A percentile compares a stretch with the other conserved stretches of the same genome.
phyloP scores from a whole-genome alignment of 495 filamentous ascomycete genomes.

The Talaromyces liani region DNA sequence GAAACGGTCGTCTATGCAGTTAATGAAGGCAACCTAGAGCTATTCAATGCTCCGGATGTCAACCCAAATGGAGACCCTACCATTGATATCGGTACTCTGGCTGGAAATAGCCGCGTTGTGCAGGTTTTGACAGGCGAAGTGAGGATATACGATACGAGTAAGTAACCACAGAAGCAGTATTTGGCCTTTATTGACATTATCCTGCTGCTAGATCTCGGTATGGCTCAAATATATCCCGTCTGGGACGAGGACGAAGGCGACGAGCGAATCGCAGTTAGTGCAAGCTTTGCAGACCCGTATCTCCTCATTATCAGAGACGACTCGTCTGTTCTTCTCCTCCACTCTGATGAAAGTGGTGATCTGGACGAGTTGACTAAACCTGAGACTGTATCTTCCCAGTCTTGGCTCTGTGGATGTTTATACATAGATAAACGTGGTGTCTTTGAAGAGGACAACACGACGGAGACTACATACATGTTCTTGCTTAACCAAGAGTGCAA shows the following conservation, averaged over 20 bases:
- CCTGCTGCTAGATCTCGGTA: constrained; percentile 58
- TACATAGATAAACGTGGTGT: constrained; percentile 58
- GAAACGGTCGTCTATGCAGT: constrained; percentile 31
- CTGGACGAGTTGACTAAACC: constrained; percentile 54
- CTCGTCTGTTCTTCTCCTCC: constrained; percentile 63
- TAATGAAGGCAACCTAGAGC: constrained; percentile 21
- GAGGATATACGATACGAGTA: constrained; percentile 79
- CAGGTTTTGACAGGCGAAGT: constrained; percentile 81
- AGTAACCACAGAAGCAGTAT: constrained; percentile 20
- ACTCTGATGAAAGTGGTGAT: constrained; percentile 71
- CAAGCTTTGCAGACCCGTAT: constrained; percentile 84
- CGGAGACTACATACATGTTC: constrained; percentile 54
- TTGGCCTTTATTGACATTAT: constrained; percentile 7
- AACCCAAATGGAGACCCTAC: constrained; percentile 80
- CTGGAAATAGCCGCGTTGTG: constrained; percentile 65
- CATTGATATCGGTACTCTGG: constrained; percentile 71
- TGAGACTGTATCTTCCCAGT: constrained; percentile 45
- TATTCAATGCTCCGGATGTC: constrained; percentile 59
- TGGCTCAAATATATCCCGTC: constrained; percentile 85
- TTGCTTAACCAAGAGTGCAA: constrained; percentile 62
- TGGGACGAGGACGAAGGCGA: constrained; percentile 82
- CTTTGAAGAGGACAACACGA: constrained; percentile 37
- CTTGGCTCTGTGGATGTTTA: constrained; percentile 75
- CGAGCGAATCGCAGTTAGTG: constrained; percentile 63
- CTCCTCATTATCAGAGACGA: constrained; percentile 81